Evolutionary conservation across 352 stramenopile genomes (phyloP).

Genomic region (Poterioochromonas sp.): DNA sequence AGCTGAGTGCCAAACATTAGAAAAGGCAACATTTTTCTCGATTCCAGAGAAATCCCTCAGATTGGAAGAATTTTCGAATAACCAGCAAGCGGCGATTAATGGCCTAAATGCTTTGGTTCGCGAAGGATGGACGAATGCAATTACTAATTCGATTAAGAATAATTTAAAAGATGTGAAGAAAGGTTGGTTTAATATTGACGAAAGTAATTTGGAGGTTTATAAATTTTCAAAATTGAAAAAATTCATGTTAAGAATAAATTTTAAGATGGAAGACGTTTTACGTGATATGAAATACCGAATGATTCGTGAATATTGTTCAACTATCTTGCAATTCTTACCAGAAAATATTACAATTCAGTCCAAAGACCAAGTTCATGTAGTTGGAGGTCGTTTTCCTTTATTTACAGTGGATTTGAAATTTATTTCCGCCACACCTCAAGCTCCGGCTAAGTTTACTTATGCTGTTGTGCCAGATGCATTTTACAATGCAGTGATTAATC

Average conservation of each 20-base stretch:
- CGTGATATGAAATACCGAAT: conserved; percentile 44
- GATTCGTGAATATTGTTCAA: conserved; percentile 42
- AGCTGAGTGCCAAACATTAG: conserved; percentile 39
- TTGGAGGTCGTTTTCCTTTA: conserved; percentile 39
- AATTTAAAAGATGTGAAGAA: conserved; percentile 51
- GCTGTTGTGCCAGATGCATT: conserved; percentile 59
- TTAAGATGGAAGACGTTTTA: conserved; percentile 59
- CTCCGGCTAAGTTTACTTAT: conserved; percentile 54
- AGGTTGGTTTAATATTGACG: conserved; percentile 60
- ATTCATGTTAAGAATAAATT: conserved; percentile 57
- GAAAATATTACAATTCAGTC: conserved; percentile 34
- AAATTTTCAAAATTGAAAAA: conserved; percentile 54
- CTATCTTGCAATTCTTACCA: conserved; percentile 39
- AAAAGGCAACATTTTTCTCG: conserved; percentile 42
- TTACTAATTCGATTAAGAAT: conserved; percentile 40
- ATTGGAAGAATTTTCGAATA: conserved; percentile 25
- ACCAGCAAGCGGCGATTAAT: not conserved
- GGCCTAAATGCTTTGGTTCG: conserved; percentile 38
- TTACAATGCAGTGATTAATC: conserved; percentile 53
- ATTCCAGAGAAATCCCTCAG: conserved; percentile 33
- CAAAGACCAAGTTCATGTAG: conserved; percentile 30
- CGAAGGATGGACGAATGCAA: conserved; percentile 48
- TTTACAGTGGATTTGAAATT: conserved; percentile 50
- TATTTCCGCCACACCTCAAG: conserved; percentile 19
- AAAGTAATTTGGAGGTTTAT: conserved; percentile 55